Evolutionary conservation across 2,329 filamentous ascomycete species (phyloP), one percentile per base, ranked within the genome.

Genomic region (Aspergillus pseudoglaucus): DNA sequence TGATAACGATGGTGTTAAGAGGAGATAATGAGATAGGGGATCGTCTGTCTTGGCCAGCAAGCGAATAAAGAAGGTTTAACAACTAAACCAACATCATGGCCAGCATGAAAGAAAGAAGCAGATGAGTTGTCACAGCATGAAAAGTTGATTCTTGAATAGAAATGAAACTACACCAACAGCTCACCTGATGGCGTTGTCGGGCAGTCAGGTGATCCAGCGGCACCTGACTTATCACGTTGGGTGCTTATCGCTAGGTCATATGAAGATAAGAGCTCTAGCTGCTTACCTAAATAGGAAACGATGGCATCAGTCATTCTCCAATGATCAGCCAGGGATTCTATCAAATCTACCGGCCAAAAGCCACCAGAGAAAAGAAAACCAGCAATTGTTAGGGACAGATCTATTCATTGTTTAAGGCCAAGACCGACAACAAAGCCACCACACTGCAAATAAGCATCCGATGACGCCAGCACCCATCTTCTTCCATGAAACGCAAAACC

Each of bases 301-400:
- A 15, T 20, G 18, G 37, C 37, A 18, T 39, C 15, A 39, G 37
- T 12, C 8, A 15, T 12, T 39, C 37, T 8, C 57, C 57, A 9
- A 52, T 59, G 50, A 49, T 59, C 18, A 58, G 58, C n/a, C 25
- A 30, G 25, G 25, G 25, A 12, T 30, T 30, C 10, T 12, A 30
- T 30, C 25, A 10, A 30, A 30, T 4, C 25, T 30, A 27, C 25
- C 10, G 25, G 25, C 25, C 10, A 30, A 10, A 30, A 12, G 10
- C 25, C 25, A 12, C 25, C 25, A 30, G 25, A 30, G 25, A 2
- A 4, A 12, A 5, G 10, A 12, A 30, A 12, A 12, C 25, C 33
- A 35, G 2, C 15, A 14, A n/a, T 17, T 15, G 7, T 8, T 35
- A n/a, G 8, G 1, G 3, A n/a, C 33, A 35, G 25, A 35, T 35